phyloP scores from a whole-genome alignment of 352 stramenopile genomes.

The Phytophthora macrochlamydospora region DNA sequence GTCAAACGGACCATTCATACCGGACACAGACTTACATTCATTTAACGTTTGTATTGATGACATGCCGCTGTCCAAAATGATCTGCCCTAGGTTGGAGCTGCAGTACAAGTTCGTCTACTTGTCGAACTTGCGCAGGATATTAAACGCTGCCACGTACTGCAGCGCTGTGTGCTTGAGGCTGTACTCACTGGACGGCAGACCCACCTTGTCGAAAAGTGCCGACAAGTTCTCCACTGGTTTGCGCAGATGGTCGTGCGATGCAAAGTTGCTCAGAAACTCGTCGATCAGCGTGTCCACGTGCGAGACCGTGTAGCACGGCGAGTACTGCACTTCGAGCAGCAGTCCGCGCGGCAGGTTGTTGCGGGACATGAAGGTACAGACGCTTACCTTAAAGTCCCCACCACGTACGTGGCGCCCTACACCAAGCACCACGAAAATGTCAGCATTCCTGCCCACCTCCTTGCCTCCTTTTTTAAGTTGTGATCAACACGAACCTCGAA shows the following conservation, averaged over 20 bases:
- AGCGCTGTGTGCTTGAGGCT: conserved; percentile 89
- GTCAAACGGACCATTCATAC: background rate
- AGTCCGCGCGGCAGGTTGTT: conserved; percentile 82
- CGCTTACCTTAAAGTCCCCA: conserved; percentile 86
- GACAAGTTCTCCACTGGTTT: conserved; percentile 77
- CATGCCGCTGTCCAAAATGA: too few relatives aligned
- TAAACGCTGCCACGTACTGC: conserved; percentile 88
- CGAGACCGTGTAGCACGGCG: conserved; percentile 77
- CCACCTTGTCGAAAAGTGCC: conserved; percentile 77
- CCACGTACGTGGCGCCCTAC: conserved; percentile 77
- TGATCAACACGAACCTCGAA: conserved; percentile 59
- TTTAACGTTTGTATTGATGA: too few relatives aligned
- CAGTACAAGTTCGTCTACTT: conserved; percentile 37
- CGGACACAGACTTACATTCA: background rate
- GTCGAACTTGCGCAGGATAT: conserved; percentile 85
- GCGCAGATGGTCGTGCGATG: conserved; percentile 66
- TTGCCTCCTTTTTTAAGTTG: background rate
- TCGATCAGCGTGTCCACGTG: conserved; percentile 84
- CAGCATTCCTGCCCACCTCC: background rate
- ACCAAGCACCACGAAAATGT: conserved; percentile 10
- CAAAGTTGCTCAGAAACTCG: conserved; percentile 78
- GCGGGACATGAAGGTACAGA: conserved; percentile 89
- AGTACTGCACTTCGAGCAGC: conserved; percentile 86
- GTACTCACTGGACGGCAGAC: conserved; percentile 72
- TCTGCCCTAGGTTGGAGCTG: background rate